Evolutionary conservation across 805 yeast genomes (phyloP), one percentile per base, ranked within the genome.

Genomic region (Saccharomycopsis guyanensis): DNA sequence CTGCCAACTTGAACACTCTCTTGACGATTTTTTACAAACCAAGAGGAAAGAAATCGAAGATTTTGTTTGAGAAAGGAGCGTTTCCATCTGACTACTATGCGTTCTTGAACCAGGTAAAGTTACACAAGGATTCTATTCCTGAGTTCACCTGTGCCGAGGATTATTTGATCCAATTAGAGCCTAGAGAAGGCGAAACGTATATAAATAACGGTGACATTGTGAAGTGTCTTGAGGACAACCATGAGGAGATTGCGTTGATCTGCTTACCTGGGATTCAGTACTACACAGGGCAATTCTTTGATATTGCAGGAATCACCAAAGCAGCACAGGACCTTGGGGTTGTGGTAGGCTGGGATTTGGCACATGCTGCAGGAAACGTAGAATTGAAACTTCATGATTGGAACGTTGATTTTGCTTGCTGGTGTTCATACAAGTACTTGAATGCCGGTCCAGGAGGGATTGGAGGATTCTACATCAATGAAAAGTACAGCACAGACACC

Each of bases 371-470:
- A 1, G 97, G 97, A 2, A 91, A 91, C 61, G 89, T 86, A 2
- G 80, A 78, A 5, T 63, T 91, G 43, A 56, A 72, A 41, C 65
- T 89, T 43, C 97, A 89, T 60, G 86, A 85, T 41, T 89, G 96
- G 96, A 66, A 73, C 47, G 93, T 86, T 3, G 97, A 89, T 63
- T 88, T 89, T 67, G 97, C 97, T 1, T 86, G 78, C 16, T 89
- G 96, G 88, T 89, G 97, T 61, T 80, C 94, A 3, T 89, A 89
- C 69, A 89, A 89, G 61, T 89, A 89, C 60, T 65, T 89, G 53
- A 91, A 91, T 60, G 63, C 95, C 3, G 97, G 97, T 0, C 96
- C 97, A 0, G 97, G 97, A 39, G 91, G 80, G 3, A 85, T 88
- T 53, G 95, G 88, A 4, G 96, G 96, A 1, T 71, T 86, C 19